Conservation (phyloP, 768 basidiomycete species). For the Chiua virens region DNA sequence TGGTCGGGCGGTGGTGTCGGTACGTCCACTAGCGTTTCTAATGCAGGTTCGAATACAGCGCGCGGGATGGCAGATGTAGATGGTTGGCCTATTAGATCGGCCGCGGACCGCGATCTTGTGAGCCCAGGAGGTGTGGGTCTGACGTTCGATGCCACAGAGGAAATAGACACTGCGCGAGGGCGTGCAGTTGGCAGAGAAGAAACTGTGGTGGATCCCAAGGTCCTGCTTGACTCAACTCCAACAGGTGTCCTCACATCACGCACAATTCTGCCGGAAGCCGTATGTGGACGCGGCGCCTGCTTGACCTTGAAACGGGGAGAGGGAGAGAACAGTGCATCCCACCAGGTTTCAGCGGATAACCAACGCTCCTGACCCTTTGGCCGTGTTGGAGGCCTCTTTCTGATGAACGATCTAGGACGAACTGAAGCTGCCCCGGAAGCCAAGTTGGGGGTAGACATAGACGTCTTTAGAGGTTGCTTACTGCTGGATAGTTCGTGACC, state of each 20-base stretch:
- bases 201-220: constrained; percentile 1
- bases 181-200: constrained; percentile 13
- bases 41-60: constrained; percentile 16
- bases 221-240: constrained; percentile 5
- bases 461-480: constrained; percentile 43
- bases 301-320: constrained; percentile 66
- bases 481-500: constrained; percentile 1
- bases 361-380: constrained; percentile 58
- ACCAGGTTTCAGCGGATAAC: constrained; percentile 78
- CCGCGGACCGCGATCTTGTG: constrained; percentile 22
- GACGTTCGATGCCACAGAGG: background rate
- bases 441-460: constrained; percentile 69
- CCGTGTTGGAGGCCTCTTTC: constrained; percentile 21
- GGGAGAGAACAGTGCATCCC: constrained; percentile 76
- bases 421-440: constrained; percentile 22
- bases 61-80: constrained; percentile 3
- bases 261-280: constrained; percentile 30
- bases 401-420: constrained; percentile 11
- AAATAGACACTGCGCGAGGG: constrained; percentile 22
- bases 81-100: constrained; percentile 15
- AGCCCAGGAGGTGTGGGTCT: constrained; percentile 1
- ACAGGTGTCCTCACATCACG: constrained; percentile 51
- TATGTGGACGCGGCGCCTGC: constrained; percentile 24
- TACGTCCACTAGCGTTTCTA: constrained; percentile 18
- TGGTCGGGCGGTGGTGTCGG: constrained; percentile 4